Evolutionary conservation across 2,329 filamentous ascomycete species (phyloP), one percentile per base, ranked within the genome.

Genomic region (Aspergillus fumigatus): DNA sequence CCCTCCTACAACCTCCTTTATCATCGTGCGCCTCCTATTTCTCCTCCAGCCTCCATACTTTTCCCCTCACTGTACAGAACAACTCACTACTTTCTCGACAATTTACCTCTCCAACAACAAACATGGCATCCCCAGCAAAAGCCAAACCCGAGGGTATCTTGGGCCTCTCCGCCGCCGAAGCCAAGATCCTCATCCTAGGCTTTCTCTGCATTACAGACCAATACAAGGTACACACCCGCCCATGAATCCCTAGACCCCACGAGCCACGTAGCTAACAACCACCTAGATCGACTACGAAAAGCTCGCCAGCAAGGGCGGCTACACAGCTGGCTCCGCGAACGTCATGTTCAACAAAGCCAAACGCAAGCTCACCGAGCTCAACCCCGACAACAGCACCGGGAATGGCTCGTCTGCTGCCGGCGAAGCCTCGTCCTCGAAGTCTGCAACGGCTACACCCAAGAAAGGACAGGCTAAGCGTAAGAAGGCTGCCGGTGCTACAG

Each of bases 221-320:
- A 2, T 56, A 52, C 48, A 67, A 66, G 53, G 64, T 66, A 57
- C 2, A 27, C 10, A 11, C 29, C 14, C 4, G 3, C 25, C 21
- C 2, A 23, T 17, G 1, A 11, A 50, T 26, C 7, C 21, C 14
- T 3, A n/a, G 50, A 25, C 9, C 14, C 47, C 32, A 43, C 8
- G 26, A 32, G 26, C 48, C 21, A 38, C 40, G 10, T n/a, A 26
- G 51, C 29, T 29, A 10, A 55, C 50, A 57, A 48, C 23, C 35
- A 27, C 26, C 11, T 55, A 77, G 75, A 56, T 77, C 26, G 75
- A 80, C 62, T 73, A 69, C 56, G 63, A 69, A 0, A 73, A 68
- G 25, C 60, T 79, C 9, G 74, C 76, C 23, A 54, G 60, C 10
- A 65, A 62, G 29, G 67, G 66, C 11, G 70, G 70, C 21, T 72